Base-by-base conservation (phyloP, 352 stramenopile species). In the Blastocystis sp. region DNA sequence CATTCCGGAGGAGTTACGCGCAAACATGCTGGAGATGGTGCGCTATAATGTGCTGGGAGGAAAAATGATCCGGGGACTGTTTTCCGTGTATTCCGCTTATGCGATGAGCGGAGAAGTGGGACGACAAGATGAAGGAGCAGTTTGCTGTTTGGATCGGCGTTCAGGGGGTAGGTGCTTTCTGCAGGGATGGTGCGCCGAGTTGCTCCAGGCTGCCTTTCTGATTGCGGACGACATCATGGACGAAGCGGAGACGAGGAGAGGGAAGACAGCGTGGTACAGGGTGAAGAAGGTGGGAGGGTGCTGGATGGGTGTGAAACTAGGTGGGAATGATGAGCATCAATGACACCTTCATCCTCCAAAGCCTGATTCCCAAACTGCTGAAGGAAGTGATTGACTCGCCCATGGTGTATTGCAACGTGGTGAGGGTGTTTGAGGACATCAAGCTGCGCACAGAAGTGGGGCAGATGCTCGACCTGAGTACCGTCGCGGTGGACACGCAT, bases 141-240 rank as follows among this genome's bases (percentile, higher is more conserved):
- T 79, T 62, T 17, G 21, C 28, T 19, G 14, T 3, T 14, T 11
- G 5, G 69, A 14, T 11, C 9, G 9, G 9, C 3, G 19, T 14
- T 79, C 23, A 62, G 17, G 28, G 1, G n/a, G 10, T n/a, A 79
- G 69, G 41, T 40, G 40, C 41, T 79, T 61, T 79, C 40, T 79
- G 60, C 11, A 28, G 7, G 69, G 69, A 79, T 79, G 69, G 69
- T 41, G 69, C 62, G 69, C 69, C 14, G 69, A 79, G 52, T 11
- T 79, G 17, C 48, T 79, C 17, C 69, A 79, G 34, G 69, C 40
- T 2, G 43, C 69, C 9, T 79, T 79, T 60, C 41, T 79, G 23
- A 62, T 79, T 62, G 69, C 69, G 10, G 69, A 79, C 23, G 69
- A 79, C n/a, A 79, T 79, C n/a, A 79, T 79, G 69, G 69, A 79